phyloP scores from a whole-genome alignment of 306 rosid species.

The Castanea crenata region DNA sequence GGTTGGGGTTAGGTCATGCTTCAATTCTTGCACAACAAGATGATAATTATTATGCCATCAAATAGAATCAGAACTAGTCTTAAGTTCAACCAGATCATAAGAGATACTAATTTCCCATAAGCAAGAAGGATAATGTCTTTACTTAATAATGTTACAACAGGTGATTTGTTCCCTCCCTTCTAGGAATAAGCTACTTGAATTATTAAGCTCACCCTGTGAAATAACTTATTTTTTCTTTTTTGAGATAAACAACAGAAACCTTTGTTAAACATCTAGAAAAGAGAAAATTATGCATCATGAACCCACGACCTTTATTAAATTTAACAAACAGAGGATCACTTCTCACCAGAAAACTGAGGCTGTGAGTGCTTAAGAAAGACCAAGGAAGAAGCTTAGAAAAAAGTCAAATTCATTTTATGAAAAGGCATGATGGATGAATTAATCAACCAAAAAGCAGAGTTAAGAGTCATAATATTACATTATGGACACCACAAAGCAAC shows the following conservation, averaged over 20 bases:
- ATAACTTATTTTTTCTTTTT: no score
- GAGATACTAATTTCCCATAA: not conserved
- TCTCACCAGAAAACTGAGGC: no score
- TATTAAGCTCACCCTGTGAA: not conserved
- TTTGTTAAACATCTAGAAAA: no score
- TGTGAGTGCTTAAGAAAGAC: no score
- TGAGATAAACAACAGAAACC: no score
- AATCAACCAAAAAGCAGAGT: no score
- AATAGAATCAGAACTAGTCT: not conserved
- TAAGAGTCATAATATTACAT: no score
- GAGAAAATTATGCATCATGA: no score
- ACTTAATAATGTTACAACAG: not conserved
- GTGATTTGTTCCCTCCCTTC: not conserved
- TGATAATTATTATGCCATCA: not conserved
- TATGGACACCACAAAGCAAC: no score
- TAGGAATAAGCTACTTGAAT: not conserved
- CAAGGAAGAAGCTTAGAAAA: not conserved
- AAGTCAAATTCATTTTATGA: not conserved
- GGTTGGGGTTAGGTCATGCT: not conserved
- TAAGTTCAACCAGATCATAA: not conserved
- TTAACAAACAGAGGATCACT: no score
- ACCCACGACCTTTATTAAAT: no score
- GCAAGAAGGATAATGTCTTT: not conserved
- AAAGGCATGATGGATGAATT: not conserved
- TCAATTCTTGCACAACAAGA: not conserved